Conservation (phyloP, 1,284 basidiomycete genomes). For the Hemileia vastatrix region DNA sequence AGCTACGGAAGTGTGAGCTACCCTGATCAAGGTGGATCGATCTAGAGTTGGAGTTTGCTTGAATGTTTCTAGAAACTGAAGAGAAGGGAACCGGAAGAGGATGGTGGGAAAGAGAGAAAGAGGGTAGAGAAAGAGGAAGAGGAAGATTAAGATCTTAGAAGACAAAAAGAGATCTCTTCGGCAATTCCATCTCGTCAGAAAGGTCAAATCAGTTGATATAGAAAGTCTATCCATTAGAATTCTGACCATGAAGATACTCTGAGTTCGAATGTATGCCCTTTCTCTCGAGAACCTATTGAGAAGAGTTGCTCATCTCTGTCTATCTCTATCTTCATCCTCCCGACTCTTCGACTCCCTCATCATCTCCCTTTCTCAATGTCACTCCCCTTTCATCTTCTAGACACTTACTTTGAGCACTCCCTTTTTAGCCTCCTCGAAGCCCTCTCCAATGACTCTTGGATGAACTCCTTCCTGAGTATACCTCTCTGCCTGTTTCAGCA, state of each 20-base stretch:
- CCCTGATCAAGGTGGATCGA: conserved; percentile 79
- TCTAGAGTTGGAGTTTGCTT: conserved; percentile 58
- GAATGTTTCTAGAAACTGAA: conserved; percentile 83
- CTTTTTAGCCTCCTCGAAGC: conserved; percentile 95
- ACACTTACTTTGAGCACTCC: conserved; percentile 68
- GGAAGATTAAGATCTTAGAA: background rate
- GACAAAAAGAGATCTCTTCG: too few relatives aligned
- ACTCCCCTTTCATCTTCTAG: too few relatives aligned
- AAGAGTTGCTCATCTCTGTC: too few relatives aligned
- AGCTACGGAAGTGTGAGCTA: conserved; percentile 85
- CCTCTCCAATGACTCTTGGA: conserved; percentile 88
- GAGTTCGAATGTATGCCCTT: too few relatives aligned
- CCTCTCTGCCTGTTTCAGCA: conserved; percentile 94
- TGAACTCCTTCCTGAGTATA: conserved; percentile 98
- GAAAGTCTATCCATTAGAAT: too few relatives aligned
- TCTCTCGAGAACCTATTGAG: too few relatives aligned
- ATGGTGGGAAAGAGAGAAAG: background rate
- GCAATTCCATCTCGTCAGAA: too few relatives aligned
- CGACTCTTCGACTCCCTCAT: too few relatives aligned
- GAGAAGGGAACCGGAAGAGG: conserved; percentile 11
- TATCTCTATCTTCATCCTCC: too few relatives aligned
- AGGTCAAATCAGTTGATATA: too few relatives aligned
- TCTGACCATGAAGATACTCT: too few relatives aligned
- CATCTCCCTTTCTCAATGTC: too few relatives aligned
- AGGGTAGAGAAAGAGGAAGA: background rate